phyloP scores from a whole-genome alignment of 2,329 filamentous ascomycete species.

The Shiraia bambusicola region DNA sequence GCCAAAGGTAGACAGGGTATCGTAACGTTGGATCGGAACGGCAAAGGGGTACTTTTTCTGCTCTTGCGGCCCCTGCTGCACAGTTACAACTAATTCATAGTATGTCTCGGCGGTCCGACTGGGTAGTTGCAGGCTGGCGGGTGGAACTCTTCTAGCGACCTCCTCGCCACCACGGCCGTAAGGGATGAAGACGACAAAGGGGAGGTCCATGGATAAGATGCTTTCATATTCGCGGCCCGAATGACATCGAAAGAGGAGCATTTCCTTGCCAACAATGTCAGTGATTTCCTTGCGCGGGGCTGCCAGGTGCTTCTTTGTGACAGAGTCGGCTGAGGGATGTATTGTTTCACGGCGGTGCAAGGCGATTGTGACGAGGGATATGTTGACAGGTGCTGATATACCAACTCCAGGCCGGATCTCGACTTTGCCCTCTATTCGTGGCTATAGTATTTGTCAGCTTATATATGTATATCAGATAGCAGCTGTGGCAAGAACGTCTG shows the following conservation, averaged over 20 bases:
- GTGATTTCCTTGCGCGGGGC: conserved; percentile 87
- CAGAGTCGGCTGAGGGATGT: conserved; percentile 90
- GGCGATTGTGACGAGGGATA: conserved; percentile 92
- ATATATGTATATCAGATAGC: too few species aligned
- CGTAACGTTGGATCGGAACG: conserved; percentile 87
- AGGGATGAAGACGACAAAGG: conserved; percentile 96
- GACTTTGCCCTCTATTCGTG: conserved; percentile 95
- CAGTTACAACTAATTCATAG: conserved; percentile 93
- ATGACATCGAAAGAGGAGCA: conserved; percentile 84
- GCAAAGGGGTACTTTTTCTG: conserved; percentile 92
- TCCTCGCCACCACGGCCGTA: conserved; percentile 91
- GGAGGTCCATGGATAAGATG: conserved; percentile 93
- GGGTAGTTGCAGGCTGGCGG: conserved; percentile 85
- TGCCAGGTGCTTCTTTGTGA: conserved; percentile 87
- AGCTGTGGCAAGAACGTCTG: too few species aligned
- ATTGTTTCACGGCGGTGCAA: conserved; percentile 94
- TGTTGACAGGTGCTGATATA: conserved; percentile 81
- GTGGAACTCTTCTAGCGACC: conserved; percentile 83
- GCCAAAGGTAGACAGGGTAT: conserved; percentile 95
- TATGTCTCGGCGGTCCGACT: conserved; percentile 95
- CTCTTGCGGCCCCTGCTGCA: conserved; percentile 83
- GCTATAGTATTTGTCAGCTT: conserved; percentile 56
- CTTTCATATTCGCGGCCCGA: conserved; percentile 82
- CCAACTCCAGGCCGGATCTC: conserved; percentile 88
- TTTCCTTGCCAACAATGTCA: conserved; percentile 93